Evolutionary conservation across 371 early-diverging fungal genomes (phyloP).

Genomic region (Mortierella sp.): DNA sequence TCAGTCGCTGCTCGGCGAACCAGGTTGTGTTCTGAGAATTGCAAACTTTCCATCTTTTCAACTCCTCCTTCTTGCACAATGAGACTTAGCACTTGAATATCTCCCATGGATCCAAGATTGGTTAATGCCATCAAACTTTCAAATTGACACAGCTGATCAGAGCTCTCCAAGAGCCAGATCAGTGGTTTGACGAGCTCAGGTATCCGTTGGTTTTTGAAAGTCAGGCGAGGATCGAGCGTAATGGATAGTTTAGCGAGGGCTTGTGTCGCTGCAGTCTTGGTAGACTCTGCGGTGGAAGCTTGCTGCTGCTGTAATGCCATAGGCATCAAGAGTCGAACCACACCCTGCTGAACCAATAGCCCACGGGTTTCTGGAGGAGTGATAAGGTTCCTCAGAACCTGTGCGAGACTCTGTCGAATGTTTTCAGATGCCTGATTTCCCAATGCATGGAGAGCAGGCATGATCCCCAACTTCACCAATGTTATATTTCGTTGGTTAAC

Average conservation of each 20-base stretch:
- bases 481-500: conserved; percentile 72
- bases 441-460: conserved; percentile 67
- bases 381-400: conserved; percentile 75
- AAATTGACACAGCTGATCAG: conserved; percentile 82
- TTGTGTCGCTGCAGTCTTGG: conserved; percentile 71
- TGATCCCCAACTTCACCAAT: conserved; percentile 70
- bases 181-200: conserved; percentile 77
- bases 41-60: conserved; percentile 78
- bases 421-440: conserved; percentile 69
- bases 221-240: conserved; percentile 88
- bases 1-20: conserved; percentile 96
- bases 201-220: conserved; percentile 76
- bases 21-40: conserved; percentile 83
- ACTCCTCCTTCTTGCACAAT: conserved; percentile 73
- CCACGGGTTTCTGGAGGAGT: conserved; percentile 82
- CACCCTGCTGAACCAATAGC: conserved; percentile 86
- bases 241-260: conserved; percentile 94
- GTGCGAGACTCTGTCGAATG: conserved; percentile 74
- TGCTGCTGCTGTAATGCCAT: conserved; percentile 55
- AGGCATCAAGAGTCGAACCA: conserved; percentile 72
- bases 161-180: conserved; percentile 66
- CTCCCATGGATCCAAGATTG: conserved; percentile 82
- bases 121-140: conserved; percentile 95
- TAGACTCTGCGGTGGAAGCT: conserved; percentile 25
- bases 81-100: conserved; percentile 59